phyloP scores from a whole-genome alignment of 192 early-diverging fungal genomes.

The Phycomyces nitens region DNA sequence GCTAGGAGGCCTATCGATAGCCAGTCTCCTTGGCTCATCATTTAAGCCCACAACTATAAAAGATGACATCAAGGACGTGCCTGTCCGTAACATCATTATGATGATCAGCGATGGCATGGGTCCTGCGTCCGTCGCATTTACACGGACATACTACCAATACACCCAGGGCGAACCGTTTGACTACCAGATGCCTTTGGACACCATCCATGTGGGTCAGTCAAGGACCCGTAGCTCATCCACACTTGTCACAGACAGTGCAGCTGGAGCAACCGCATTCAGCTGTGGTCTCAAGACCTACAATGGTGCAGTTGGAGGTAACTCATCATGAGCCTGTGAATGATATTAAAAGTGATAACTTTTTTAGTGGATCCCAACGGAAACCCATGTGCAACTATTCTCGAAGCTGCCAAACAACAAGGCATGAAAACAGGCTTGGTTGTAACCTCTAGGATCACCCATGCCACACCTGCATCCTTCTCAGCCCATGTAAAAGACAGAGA shows the following conservation, averaged over 20 bases:
- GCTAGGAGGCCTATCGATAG: no score
- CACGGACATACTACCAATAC: conserved; percentile 77
- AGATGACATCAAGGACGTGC: not conserved
- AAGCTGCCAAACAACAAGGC: conserved; percentile 82
- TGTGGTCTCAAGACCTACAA: conserved; percentile 92
- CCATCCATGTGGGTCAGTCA: conserved; percentile 81
- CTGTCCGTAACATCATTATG: conserved; percentile 78
- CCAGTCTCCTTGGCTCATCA: no score
- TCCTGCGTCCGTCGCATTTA: conserved; percentile 88
- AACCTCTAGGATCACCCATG: conserved; percentile 95
- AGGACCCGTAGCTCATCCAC: conserved; percentile 80
- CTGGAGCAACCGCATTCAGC: conserved; percentile 95
- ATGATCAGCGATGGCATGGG: conserved; percentile 97
- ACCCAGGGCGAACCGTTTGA: conserved; percentile 49
- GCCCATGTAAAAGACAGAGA: conserved; percentile 79
- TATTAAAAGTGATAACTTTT: no score
- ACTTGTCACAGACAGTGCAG: conserved; percentile 93
- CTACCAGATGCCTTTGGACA: conserved; percentile 60
- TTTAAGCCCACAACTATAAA: no score
- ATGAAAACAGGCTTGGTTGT: conserved; percentile 89
- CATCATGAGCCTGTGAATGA: no score
- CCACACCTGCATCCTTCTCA: conserved; percentile 76
- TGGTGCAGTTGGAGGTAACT: conserved; percentile 80
- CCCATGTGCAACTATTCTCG: conserved; percentile 92
- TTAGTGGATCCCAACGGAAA: conserved; percentile 55